Conservation (phyloP, 768 basidiomycete genomes). For the Hygrocybe coccinea region DNA sequence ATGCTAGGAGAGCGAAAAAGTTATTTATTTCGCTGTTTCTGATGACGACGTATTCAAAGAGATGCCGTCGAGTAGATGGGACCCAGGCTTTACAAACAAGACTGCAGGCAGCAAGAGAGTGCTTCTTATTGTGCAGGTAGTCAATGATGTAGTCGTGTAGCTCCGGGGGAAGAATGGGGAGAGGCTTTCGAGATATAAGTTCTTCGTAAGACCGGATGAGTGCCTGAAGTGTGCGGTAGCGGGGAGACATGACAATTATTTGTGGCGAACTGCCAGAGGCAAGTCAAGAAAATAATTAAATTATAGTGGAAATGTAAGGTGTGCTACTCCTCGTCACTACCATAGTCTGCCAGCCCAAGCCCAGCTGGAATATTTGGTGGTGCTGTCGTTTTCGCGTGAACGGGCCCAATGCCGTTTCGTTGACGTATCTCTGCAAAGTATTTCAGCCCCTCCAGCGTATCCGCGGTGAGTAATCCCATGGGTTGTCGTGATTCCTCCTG, state of each 20-base stretch:
- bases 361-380: conserved; percentile 30
- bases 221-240: too few relatives aligned
- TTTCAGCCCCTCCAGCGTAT: conserved; percentile 84
- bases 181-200: too few relatives aligned
- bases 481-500: conserved; percentile 34
- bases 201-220: too few relatives aligned
- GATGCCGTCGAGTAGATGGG: background rate
- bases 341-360: conserved; percentile 69
- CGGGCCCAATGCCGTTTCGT: conserved; percentile 45
- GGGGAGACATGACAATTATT: too few relatives aligned
- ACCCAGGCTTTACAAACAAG: background rate
- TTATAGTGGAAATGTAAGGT: too few relatives aligned
- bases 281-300: too few relatives aligned
- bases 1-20: too few relatives aligned
- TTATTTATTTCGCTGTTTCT: too few relatives aligned
- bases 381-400: conserved; percentile 27
- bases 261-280: too few relatives aligned
- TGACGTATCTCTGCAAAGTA: conserved; percentile 87
- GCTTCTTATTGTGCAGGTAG: background rate
- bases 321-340: conserved; percentile 63
- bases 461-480: conserved; percentile 67
- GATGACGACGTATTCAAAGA: background rate
- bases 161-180: background rate
- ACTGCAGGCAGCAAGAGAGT: background rate
- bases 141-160: background rate